Evolutionary conservation across 495 filamentous ascomycete species (phyloP), one percentile per base, ranked within the genome.

Genomic region (Penicillium riverlandense): DNA sequence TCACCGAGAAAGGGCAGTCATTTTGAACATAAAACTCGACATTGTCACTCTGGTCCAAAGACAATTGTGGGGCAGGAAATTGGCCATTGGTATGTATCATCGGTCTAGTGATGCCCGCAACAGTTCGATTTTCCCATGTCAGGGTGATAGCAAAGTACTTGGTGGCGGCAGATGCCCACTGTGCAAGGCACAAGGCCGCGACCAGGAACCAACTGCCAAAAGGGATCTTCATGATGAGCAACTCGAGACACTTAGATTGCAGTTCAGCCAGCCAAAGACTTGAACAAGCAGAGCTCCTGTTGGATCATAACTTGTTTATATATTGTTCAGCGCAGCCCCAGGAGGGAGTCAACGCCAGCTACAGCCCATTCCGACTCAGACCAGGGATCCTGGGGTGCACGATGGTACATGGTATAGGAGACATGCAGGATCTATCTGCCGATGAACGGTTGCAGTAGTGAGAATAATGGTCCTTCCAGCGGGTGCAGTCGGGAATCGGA

Each of bases 21-120:
- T 83, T 84, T 43, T 66, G 60, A 7, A 84, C 77, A 11, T 72
- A 66, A 12, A 85, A 76, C 32, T 82, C 65, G 44, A 83, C 79
- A 37, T 67, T 65, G 50, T 84, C 79, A 4, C 79, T 80, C 62
- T 82, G 75, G 49, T 81, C 74, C 5, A 81, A 61, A 35, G 70
- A 66, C 38, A 85, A 66, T 14, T 69, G 42, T 0, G 80, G 82
- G 1, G 75, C 80, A 3, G 82, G 82, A 40, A 74, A 77, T 14
- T 78, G 75, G 2, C 74, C 76, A 61, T 85, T 85, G 37, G 74
- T 73, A 8, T 80, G 67, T 8, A 84, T 72, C 2, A 78, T 59
- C n/a, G 71, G 54, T 35, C 76, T 58, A n/a, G 52, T 40, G 7
- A 54, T 37, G 11, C 65, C 65, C 11, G 65, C 63, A 15, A 62